Percentiles rank a stretch among this genome's conserved stretches.
phyloP scores from a whole-genome alignment of 2,329 filamentous ascomycete genomes.

The Aspergillus sergii region DNA sequence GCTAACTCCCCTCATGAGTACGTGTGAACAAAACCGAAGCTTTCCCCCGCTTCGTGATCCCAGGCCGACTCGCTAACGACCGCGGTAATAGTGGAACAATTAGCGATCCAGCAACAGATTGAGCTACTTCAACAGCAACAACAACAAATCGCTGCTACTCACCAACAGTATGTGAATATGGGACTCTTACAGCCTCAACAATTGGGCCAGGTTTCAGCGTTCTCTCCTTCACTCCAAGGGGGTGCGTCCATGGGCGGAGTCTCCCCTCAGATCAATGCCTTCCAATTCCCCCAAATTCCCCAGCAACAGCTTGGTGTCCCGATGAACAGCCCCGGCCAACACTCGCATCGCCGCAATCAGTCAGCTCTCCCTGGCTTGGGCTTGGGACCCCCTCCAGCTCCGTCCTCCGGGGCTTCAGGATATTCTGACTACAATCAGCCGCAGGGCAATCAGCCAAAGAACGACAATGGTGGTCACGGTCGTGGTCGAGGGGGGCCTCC shows the following conservation, averaged over 20 bases:
- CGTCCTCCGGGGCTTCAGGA: constrained; percentile 82
- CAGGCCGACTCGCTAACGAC: constrained; percentile 20
- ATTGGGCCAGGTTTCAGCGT: constrained; percentile 70
- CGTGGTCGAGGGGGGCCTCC: constrained; percentile 74
- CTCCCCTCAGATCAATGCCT: constrained; percentile 73
- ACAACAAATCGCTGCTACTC: constrained; percentile 93
- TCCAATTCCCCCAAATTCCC: constrained; percentile 84
- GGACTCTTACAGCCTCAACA: constrained; percentile 89
- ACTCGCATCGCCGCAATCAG: constrained; percentile 95
- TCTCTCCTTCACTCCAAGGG: constrained; percentile 73
- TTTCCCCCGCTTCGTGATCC: constrained; percentile 46
- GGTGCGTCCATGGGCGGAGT: constrained; percentile 71
- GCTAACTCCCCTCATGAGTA: constrained; percentile 96
- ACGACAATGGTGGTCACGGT: constrained; percentile 69
- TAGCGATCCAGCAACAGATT: constrained; percentile 97
- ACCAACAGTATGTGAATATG: constrained; percentile 98
- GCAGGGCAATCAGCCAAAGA: constrained; percentile 65
- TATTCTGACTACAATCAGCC: constrained; percentile 80
- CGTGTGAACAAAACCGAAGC: constrained; percentile 49
- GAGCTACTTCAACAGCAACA: constrained; percentile 97
- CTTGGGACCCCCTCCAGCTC: constrained; percentile 88
- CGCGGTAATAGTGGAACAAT: constrained; percentile 77
- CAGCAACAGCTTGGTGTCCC: constrained; percentile 70
- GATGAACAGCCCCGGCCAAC: constrained; percentile 76
- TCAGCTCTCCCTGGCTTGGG: constrained; percentile 92